Base-by-base conservation (phyloP, 2,329 filamentous ascomycete species). In the Aspergillus neoniger region DNA sequence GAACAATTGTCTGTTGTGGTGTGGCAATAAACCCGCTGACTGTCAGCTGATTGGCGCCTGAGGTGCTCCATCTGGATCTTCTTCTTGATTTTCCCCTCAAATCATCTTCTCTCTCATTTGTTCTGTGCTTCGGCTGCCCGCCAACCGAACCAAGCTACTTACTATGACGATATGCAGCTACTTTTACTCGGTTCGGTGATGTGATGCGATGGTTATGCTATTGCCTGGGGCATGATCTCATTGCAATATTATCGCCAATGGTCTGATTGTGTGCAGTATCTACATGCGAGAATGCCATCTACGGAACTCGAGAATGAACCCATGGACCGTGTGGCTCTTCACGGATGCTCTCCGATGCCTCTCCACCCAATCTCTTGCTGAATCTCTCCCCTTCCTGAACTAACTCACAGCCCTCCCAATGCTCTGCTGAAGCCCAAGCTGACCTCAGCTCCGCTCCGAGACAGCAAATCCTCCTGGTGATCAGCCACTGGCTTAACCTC, bases 401-500 rank as follows among this genome's bases (percentile, higher is more conserved):
- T 12, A 19, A 21, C 43, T 21, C 10, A 12, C 21, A 14, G 9
- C 19, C 9, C 28, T 10, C 28, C 28, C 28, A 30, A 21, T 47
- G 2, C 14, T n/a, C 44, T 25, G 21, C 8, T 23, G 14, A 48
- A 28, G 47, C 47, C 47, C 47, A 50, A 50, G 47, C 47, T 50
- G 47, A 49, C 47, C 23, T 49, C 47, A 49, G 47, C 47, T 49
- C 41, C 41, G 10, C 3, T 21, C 44, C 47, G 23, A 30, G 4
- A 28, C 23, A n/a, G 25, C 23, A 17, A 44, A 49, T 49, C 47
- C 47, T 28, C n/a, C 23, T 28, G 15, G 15, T 48, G 23, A 48
- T 48, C 44, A 49, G 47, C 47, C 47, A 49, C 47, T 49, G 47
- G 32, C 47, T 50, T 50, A 50, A 30, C 47, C 47, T 50, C 47